A percentile compares a stretch with the other conserved stretches of the same genome.
Conservation (phyloP, 2,329 filamentous ascomycete species). For the Biscogniauxia sp. region DNA sequence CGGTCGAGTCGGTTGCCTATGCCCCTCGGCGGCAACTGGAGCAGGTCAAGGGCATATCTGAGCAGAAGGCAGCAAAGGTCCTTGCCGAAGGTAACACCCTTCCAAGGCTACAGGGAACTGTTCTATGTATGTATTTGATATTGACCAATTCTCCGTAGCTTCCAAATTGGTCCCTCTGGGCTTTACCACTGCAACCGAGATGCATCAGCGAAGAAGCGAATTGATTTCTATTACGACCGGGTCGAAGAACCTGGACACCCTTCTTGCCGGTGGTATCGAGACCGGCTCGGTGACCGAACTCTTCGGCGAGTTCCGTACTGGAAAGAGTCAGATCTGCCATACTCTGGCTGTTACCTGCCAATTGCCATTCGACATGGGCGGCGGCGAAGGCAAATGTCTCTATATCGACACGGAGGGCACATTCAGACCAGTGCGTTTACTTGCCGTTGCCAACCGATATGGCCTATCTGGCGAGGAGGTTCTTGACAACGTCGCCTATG, state of each 20-base stretch:
- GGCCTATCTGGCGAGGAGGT: conserved; percentile 96
- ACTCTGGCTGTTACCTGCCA: conserved; percentile 98
- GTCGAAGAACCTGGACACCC: conserved; percentile 93
- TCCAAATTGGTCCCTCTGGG: conserved; percentile 98
- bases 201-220: conserved; percentile 95
- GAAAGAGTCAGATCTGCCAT: conserved; percentile 98
- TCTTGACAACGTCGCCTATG: conserved; percentile 96
- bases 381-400: conserved; percentile 94
- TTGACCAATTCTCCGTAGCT: conserved; percentile 49
- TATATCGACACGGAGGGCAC: conserved; percentile 99
- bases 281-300: conserved; percentile 98
- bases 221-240: conserved; percentile 97
- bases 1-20: conserved; percentile 93
- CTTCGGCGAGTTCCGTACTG: conserved; percentile 96
- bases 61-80: conserved; percentile 92
- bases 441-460: conserved; percentile 91
- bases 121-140: not conserved
- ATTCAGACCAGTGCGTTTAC: conserved; percentile 85
- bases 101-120: not conserved
- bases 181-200: conserved; percentile 97
- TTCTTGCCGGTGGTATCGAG: conserved; percentile 91
- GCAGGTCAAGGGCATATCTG: conserved; percentile 96
- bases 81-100: conserved; percentile 74
- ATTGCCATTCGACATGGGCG: conserved; percentile 97
- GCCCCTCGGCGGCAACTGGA: conserved; percentile 80